These are phyloP conservation scores for Diaporthe citrichinensis DNA, from an alignment of 2,329 filamentous ascomycete species.

Conservation along the genomic window DNA sequence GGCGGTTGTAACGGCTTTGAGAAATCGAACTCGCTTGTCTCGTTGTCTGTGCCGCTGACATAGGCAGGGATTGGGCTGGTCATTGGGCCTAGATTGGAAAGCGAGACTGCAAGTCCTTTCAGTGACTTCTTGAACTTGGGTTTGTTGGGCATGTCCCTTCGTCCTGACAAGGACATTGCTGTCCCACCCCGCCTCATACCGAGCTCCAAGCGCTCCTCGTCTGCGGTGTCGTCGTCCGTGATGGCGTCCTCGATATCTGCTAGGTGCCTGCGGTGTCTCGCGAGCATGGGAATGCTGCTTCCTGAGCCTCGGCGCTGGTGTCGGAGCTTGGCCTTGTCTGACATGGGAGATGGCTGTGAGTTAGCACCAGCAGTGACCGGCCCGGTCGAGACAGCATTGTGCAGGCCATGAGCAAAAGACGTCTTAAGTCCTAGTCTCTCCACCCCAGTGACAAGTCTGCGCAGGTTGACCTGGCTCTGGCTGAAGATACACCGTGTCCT, in stretches of 20 bases:
- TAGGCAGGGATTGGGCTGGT: conserved; percentile 38
- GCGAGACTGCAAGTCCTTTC: conserved; percentile 44
- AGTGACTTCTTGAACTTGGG: conserved; percentile 45
- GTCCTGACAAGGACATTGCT: conserved; percentile 5
- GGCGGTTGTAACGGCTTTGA: conserved; percentile 42
- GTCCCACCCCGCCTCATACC: conserved; percentile 38
- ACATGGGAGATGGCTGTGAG: conserved; percentile 16
- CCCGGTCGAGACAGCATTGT: conserved; percentile 42
- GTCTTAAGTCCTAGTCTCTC: conserved; percentile 46
- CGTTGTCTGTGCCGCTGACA: conserved; percentile 11
- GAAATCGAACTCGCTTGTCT: conserved; percentile 43
- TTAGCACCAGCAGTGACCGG: conserved; percentile 31
- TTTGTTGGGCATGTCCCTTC: conserved; percentile 36
- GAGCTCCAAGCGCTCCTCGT: conserved; percentile 47
- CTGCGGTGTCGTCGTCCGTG: conserved; percentile 51
- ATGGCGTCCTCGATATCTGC: conserved; percentile 55
- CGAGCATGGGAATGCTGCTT: conserved; percentile 60
- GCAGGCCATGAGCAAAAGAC: conserved; percentile 34
- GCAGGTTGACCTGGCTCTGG: conserved; percentile 72
- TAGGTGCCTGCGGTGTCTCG: conserved; percentile 52
- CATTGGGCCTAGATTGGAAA: conserved; percentile 34
- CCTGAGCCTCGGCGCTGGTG: conserved; percentile 64
- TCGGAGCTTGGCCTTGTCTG: conserved; percentile 34
- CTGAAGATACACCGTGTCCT: conserved; percentile 79
- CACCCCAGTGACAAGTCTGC: conserved; percentile 58